Base-by-base conservation (phyloP, 2,329 filamentous ascomycete species). In the Fusarium cicatricum region DNA sequence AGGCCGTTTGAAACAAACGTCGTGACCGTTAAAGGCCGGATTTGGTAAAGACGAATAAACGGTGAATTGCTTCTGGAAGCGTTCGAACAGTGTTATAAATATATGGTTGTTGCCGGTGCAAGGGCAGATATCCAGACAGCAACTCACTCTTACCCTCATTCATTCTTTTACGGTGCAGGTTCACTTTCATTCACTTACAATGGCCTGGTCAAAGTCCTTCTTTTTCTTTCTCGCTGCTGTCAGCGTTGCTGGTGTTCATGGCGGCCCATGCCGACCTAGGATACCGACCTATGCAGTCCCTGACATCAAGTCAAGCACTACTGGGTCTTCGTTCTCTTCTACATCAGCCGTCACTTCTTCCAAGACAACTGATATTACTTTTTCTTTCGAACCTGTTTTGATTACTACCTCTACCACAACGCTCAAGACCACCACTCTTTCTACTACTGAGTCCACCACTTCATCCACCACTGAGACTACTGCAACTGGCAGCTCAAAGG, bases 161-260 rank as follows among this genome's bases (percentile, higher is more conserved):
- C 40, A 46, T 17, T 52, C 52, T 17, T 34, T 44, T 39, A 31
- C 26, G 37, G 45, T 52, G 45, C 52, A 31, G 45, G 48, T 21
- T 50, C 58, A 49, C 54, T 39, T 31, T 60, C 28, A 29, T 15
- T 55, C 55, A 29, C 32, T 60, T 21, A 64, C 37, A 32, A 62
- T 62, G 60, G 21, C 55, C 42, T 60, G 60, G 59, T 12, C 43
- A 38, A 53, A 44, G 17, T 60, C 60, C 11, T 49, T 60, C 60
- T 8, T 64, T 62, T 14, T 57, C 53, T 33, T 62, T 32, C 34
- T 64, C 19, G 33, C 46, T 44, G 34, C 48, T 48, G 41, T 42
- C 5, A 44, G 40, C 36, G 39, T 64, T 6, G 7, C 33, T n/a
- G 23, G 39, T 7, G 36, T 60, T 12, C 41, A 46, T 3, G 60